Conservation (phyloP, 2,329 filamentous ascomycete species). For the Colletotrichum tropicicola region DNA sequence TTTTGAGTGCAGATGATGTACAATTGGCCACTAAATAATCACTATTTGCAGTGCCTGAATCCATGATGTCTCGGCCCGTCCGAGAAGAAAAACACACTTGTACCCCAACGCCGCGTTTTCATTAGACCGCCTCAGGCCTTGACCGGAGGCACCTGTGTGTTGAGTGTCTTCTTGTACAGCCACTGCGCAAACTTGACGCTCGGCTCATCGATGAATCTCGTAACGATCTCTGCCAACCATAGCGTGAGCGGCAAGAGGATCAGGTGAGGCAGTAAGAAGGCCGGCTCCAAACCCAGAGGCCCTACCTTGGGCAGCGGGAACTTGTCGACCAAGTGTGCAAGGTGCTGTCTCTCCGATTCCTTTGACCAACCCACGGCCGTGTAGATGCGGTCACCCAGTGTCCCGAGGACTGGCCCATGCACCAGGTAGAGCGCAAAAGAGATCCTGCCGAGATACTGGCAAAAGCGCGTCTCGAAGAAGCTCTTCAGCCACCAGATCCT, state of each 20-base stretch:
- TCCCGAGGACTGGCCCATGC: conserved; percentile 64
- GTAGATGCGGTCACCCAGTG: conserved; percentile 66
- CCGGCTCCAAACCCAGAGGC: conserved; percentile 68
- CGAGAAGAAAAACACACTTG: not conserved
- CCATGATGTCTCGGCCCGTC: not conserved
- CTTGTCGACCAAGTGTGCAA: conserved; percentile 65
- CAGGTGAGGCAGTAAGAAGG: conserved; percentile 67
- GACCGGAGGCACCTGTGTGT: not conserved
- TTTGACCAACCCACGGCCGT: conserved; percentile 65
- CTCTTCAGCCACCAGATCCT: conserved; percentile 48
- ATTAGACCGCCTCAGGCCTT: not conserved
- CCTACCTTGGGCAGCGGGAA: conserved; percentile 64
- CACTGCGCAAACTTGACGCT: conserved; percentile 65
- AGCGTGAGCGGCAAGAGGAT: conserved; percentile 68
- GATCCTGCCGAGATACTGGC: conserved; percentile 68
- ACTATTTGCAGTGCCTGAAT: not conserved
- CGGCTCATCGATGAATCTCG: conserved; percentile 66
- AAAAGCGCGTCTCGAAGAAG: conserved; percentile 56
- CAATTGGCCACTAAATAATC: not conserved
- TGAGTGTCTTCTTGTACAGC: conserved; percentile 60
- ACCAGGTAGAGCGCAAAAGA: conserved; percentile 70
- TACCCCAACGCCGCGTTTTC: not conserved
- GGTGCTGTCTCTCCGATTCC: conserved; percentile 55
- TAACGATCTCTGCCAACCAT: conserved; percentile 65
- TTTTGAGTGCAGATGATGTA: not conserved